Conservation (phyloP, 495 filamentous ascomycete genomes). For the Xylaria palmicola region DNA sequence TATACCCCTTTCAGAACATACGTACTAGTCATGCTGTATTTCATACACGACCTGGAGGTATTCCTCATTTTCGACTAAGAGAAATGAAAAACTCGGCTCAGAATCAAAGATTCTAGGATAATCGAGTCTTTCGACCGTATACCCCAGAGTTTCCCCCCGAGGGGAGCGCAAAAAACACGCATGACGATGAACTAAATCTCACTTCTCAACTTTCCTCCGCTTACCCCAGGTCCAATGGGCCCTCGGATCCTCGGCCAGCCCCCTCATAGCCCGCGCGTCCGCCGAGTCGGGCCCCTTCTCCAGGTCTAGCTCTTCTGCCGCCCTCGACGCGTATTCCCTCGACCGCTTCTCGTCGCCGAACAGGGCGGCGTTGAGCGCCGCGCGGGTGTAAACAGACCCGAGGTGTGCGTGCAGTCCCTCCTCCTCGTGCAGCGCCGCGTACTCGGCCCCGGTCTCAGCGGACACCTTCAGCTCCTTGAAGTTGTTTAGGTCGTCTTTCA, state of each 20-base stretch:
- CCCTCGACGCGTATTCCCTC: conserved; percentile 30
- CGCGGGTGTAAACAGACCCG: conserved; percentile 38
- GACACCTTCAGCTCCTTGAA: conserved; percentile 29
- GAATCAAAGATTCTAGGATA: too few species aligned
- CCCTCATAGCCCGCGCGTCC: conserved; percentile 37
- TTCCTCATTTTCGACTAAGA: too few species aligned
- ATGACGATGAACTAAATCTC: too few species aligned
- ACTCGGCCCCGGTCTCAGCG: conserved; percentile 33
- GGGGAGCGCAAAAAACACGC: too few species aligned
- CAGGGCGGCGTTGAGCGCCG: conserved; percentile 43
- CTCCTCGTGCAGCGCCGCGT: conserved; percentile 34
- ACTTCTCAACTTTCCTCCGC: conserved; percentile 15
- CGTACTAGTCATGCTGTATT: too few species aligned
- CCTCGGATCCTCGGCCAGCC: conserved; percentile 32
- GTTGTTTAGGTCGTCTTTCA: conserved; percentile 38
- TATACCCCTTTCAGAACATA: too few species aligned
- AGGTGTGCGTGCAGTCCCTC: conserved; percentile 40
- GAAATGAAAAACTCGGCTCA: too few species aligned
- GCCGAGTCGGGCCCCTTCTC: conserved; percentile 32
- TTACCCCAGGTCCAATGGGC: conserved; percentile 33
- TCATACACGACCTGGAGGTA: too few species aligned
- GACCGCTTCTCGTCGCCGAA: conserved; percentile 40
- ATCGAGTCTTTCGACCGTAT: too few species aligned
- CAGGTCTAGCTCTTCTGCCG: conserved; percentile 33
- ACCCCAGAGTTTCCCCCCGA: too few species aligned